Base-by-base conservation (phyloP, 345 rosid genomes). In the Cardamine resedifolia region DNA sequence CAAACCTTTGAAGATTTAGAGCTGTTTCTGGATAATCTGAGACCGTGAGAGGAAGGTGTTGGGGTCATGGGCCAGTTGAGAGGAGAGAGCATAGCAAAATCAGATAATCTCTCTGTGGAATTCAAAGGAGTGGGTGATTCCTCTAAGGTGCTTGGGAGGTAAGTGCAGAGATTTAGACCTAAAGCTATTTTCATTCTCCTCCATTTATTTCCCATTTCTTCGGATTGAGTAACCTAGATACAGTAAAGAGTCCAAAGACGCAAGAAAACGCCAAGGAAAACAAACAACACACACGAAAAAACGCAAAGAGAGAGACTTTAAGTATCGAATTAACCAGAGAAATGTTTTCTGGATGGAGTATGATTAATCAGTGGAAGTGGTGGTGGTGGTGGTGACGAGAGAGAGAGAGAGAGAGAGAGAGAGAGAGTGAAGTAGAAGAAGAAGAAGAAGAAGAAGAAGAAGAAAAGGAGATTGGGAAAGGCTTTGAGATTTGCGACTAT, bases 1-100 rank as follows among this genome's bases (percentile, higher is more conserved):
- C 72, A 74, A 77, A 94, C 98, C 97, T 91, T 89, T 16, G 96
- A 88, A 18, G 98, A 88, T 80, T 87, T 89, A 85, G 91, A 91
- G 70, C 78, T 60, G 45, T 86, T 95, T 82, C 76, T 87, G 68
- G 90, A 78, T 58, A 87, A 66, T 74, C 82, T 91, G 53, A 85
- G 76, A 45, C 90, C 95, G 55, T 82, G 82, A 68, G 98, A 91
- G 71, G 98, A 85, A 2, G 92, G 88, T 19, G 87, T 71, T 3
- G 97, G 95, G 15, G 97, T 89, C 92, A 83, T 82, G 34, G 98
- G 97, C 75, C 84, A 81, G 18, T 80, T 72, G 2, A 66, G 64
- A 70, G 97, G 90, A 64, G 96, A 82, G 48, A 95, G 87, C 81
- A 95, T 78, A 74, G 93, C 93, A 79, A 82, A 96, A 76, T 87